Conservation (phyloP, 2,329 filamentous ascomycete genomes). For the Cryoendolithus antarcticus region DNA sequence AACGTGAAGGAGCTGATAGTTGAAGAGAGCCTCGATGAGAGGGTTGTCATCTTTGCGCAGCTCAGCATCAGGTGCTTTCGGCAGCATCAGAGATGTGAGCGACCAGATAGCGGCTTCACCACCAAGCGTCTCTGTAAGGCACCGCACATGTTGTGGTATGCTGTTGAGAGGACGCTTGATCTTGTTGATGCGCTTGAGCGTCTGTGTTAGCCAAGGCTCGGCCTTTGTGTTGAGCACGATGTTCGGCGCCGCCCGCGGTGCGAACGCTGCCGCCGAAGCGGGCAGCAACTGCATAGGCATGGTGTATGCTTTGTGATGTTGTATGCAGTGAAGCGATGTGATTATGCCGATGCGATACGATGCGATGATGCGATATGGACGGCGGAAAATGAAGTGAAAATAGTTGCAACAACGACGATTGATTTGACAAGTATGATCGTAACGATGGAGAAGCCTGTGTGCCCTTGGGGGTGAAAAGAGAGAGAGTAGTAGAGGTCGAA, state of each 20-base stretch:
- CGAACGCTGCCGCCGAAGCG: slow-evolving; percentile 91
- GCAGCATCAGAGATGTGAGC: slow-evolving; percentile 80
- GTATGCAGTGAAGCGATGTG: slow-evolving; percentile 11
- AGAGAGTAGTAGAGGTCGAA: slow-evolving; percentile 5
- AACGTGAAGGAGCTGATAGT: slow-evolving; percentile 84
- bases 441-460: slow-evolving; percentile 16
- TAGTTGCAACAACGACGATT: slow-evolving; percentile 11
- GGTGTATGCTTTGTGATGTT: slow-evolving; percentile 20
- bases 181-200: slow-evolving; percentile 90
- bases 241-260: slow-evolving; percentile 84
- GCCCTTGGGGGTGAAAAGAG: slow-evolving; percentile 12
- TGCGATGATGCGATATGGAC: slow-evolving; percentile 12
- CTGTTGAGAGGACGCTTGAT: slow-evolving; percentile 96
- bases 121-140: slow-evolving; percentile 87
- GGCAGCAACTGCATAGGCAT: slow-evolving; percentile 93
- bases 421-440: slow-evolving; percentile 13
- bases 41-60: slow-evolving; percentile 71
- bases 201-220: slow-evolving; percentile 93
- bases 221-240: slow-evolving; percentile 86
- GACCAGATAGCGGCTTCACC: slow-evolving; percentile 88
- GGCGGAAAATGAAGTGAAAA: slow-evolving; percentile 6
- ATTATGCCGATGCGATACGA: slow-evolving; percentile 4
- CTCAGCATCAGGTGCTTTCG: slow-evolving; percentile 77
- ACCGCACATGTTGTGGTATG: slow-evolving; percentile 87
- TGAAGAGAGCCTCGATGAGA: slow-evolving; percentile 75